These are phyloP conservation scores for Garcia nutans DNA, from an alignment of 345 rosid genomes.

Conservation along the genomic window DNA sequence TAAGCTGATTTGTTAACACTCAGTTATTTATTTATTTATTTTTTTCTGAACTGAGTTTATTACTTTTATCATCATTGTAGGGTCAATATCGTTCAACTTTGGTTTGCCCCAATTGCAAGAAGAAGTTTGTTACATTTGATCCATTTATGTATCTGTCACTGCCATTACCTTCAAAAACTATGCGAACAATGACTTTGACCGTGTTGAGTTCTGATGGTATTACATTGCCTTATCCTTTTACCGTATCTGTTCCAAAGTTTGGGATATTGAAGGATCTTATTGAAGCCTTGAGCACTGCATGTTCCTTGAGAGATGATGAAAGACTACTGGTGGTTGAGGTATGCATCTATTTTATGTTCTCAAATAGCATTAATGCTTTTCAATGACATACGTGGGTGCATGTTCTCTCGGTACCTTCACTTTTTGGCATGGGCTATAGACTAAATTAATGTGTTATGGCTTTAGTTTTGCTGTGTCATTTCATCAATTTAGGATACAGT, in stretches of 20 bases:
- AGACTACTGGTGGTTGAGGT: constrained; percentile 27
- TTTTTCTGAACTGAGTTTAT: background rate
- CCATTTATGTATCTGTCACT: constrained; percentile 31
- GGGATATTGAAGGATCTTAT: constrained; percentile 31
- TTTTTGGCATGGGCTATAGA: background rate
- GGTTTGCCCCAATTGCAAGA: constrained; percentile 21
- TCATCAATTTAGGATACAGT: background rate
- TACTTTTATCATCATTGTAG: constrained; percentile 12
- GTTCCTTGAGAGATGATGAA: constrained; percentile 28
- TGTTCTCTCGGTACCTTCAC: background rate
- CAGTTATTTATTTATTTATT: background rate
- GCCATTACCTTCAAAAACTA: constrained; percentile 28
- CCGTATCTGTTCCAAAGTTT: constrained; percentile 23
- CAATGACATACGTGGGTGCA: background rate
- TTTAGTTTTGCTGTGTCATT: background rate
- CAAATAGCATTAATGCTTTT: background rate
- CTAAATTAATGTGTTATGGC: too few species aligned
- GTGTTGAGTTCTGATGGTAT: constrained; percentile 23
- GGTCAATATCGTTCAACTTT: constrained; percentile 28
- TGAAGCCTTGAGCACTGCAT: constrained; percentile 21
- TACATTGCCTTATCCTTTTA: constrained; percentile 20
- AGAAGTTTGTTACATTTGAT: constrained; percentile 27
- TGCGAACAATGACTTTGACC: constrained; percentile 29
- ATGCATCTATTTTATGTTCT: constrained; percentile 5
- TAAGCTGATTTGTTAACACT: background rate